phyloP scores from a whole-genome alignment of 2,329 filamentous ascomycete species.

The Passalora sequoiae region DNA sequence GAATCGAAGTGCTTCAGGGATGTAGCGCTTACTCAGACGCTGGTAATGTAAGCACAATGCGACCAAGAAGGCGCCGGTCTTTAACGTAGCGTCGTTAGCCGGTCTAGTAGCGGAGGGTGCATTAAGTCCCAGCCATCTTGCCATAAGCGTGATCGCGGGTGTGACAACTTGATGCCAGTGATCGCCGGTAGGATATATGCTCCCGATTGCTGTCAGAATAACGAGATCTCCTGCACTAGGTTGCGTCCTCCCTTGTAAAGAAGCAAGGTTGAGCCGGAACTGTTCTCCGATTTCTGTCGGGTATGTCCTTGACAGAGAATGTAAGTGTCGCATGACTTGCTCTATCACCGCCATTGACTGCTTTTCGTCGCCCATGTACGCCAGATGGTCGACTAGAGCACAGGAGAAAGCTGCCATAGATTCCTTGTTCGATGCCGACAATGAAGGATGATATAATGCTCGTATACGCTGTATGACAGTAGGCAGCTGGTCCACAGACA shows the following conservation, averaged over 20 bases:
- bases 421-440: constrained; percentile 77
- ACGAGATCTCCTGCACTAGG: constrained; percentile 66
- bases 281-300: constrained; percentile 69
- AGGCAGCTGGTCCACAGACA: constrained; percentile 62
- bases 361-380: constrained; percentile 51
- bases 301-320: constrained; percentile 85
- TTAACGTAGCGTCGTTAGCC: constrained; percentile 62
- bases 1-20: constrained; percentile 84
- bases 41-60: constrained; percentile 80
- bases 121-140: constrained; percentile 74
- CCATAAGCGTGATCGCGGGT: constrained; percentile 79
- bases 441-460: constrained; percentile 83
- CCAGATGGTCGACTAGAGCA: constrained; percentile 62
- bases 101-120: constrained; percentile 54
- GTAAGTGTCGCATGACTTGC: constrained; percentile 77
- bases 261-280: constrained; percentile 67
- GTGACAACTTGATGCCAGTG: constrained; percentile 96
- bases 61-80: constrained; percentile 70
- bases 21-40: constrained; percentile 73
- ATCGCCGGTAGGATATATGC: constrained; percentile 89
- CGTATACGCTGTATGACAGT: constrained; percentile 83
- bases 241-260: constrained; percentile 51
- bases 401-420: constrained; percentile 67
- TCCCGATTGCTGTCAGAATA: constrained; percentile 75
- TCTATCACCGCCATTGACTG: constrained; percentile 64